Conservation (phyloP, 495 filamentous ascomycete genomes). For the Poronia punctata region DNA sequence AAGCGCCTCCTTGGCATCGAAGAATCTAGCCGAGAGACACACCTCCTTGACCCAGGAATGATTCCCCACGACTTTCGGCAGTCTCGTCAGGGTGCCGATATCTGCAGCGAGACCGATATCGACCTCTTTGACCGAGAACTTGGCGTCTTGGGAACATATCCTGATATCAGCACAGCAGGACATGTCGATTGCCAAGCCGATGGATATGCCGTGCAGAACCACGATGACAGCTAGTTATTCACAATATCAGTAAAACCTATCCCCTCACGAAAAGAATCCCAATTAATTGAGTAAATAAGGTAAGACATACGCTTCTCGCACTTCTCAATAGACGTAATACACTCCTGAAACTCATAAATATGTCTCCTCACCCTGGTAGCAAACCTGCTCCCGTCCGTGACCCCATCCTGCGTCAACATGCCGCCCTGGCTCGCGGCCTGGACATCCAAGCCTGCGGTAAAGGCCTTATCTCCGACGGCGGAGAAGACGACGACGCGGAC, state of each 20-base stretch:
- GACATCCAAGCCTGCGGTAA: constrained; percentile 80
- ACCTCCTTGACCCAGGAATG: constrained; percentile 90
- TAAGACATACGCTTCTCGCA: constrained; percentile 72
- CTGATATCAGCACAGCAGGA: constrained; percentile 72
- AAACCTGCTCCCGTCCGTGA: constrained; percentile 56
- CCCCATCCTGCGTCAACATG: constrained; percentile 22
- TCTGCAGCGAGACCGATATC: constrained; percentile 94
- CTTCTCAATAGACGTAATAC: constrained; percentile 66
- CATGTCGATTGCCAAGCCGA: constrained; percentile 83
- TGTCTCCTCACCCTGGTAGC: constrained; percentile 58
- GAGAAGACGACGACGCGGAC: constrained; percentile 77
- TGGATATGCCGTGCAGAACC: constrained; percentile 71
- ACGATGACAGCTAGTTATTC: constrained; percentile 83
- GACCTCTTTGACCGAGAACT: constrained; percentile 84
- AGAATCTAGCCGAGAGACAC: constrained; percentile 67
- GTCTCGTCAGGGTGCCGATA: constrained; percentile 75
- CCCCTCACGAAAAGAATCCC: too few species aligned
- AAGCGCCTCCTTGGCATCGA: constrained; percentile 71
- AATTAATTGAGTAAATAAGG: too few species aligned
- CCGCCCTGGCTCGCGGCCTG: constrained; percentile 49
- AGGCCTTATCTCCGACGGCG: constrained; percentile 75
- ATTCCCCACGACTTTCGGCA: constrained; percentile 77
- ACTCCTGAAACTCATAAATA: constrained; percentile 70
- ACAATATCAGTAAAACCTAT: too few species aligned
- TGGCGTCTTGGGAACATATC: constrained; percentile 54